Evolutionary conservation across 345 rosid species (phyloP).

Genomic region (Geranium brycei): DNA sequence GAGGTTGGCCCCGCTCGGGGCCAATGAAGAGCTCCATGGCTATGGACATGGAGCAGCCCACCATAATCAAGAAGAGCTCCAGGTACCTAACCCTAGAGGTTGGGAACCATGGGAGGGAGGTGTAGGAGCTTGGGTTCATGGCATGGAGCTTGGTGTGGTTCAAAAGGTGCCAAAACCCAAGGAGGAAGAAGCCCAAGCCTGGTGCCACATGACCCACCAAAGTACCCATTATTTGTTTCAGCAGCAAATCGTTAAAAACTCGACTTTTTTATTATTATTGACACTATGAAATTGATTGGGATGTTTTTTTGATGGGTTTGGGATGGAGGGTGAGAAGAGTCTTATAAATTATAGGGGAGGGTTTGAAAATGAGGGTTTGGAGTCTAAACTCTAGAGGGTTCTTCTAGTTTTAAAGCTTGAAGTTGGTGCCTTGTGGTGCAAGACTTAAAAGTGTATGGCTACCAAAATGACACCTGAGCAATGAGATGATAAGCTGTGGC

Average conservation of each 20-base stretch:
- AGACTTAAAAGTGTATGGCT: neutral
- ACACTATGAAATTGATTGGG: neutral
- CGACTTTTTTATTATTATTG: neutral
- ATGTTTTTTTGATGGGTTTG: neutral
- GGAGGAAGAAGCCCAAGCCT: constrained; percentile 46
- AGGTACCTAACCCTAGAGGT: constrained; percentile 32
- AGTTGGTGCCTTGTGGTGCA: neutral
- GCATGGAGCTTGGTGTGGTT: constrained; percentile 53
- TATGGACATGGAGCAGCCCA: constrained; percentile 43
- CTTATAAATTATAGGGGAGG: too few relatives aligned
- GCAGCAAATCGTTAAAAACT: neutral
- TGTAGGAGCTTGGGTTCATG: constrained; percentile 38
- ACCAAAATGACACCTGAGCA: neutral
- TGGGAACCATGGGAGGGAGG: constrained; percentile 53
- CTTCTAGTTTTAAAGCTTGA: neutral
- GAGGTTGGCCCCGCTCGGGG: constrained; percentile 60
- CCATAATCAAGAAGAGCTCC: constrained; percentile 54
- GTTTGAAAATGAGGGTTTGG: neutral
- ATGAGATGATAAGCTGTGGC: neutral
- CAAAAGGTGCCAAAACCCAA: constrained; percentile 74
- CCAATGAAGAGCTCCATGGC: constrained; percentile 75
- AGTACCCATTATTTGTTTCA: constrained; percentile 38
- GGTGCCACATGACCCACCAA: constrained; percentile 70
- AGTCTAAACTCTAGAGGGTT: neutral
- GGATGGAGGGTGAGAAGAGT: neutral